A percentile compares a stretch with the other conserved stretches of the same genome.
Evolutionary conservation across 108 stramenopile species (phyloP).

Genomic region (Cyclotella sp.): DNA sequence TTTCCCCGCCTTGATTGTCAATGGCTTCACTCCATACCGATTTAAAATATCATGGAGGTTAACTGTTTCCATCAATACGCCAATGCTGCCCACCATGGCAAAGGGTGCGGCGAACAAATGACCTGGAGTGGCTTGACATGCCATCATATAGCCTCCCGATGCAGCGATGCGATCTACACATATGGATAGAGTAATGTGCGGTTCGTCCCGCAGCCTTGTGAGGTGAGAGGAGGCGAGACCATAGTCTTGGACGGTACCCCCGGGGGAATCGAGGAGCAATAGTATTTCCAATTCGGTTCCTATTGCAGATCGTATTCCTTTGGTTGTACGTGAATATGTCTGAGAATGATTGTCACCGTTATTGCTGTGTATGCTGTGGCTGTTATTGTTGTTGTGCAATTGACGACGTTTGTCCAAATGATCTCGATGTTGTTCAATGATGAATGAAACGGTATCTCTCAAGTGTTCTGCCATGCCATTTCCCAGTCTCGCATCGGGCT

Average conservation of each 20-base stretch:
- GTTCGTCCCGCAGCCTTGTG: constrained; percentile 58
- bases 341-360: constrained; percentile 4
- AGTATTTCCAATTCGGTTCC: constrained; percentile 65
- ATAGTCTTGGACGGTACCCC: constrained; percentile 77
- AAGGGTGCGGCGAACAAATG: constrained; percentile 80
- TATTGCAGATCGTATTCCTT: constrained; percentile 44
- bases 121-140: constrained; percentile 67
- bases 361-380: no score
- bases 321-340: constrained; percentile 17
- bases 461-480: constrained; percentile 60
- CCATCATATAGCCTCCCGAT: constrained; percentile 84
- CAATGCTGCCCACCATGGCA: constrained; percentile 82
- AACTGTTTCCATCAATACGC: constrained; percentile 74
- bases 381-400: constrained; percentile 1
- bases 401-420: constrained; percentile 50
- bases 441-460: constrained; percentile 69
- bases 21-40: constrained; percentile 68
- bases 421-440: constrained; percentile 63
- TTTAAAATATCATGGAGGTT: constrained; percentile 72
- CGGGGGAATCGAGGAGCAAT: constrained; percentile 67
- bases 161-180: constrained; percentile 75
- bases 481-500: constrained; percentile 50
- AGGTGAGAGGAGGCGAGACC: constrained; percentile 81
- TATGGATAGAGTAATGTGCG: constrained; percentile 55
- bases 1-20: constrained; percentile 78